phyloP scores from a whole-genome alignment of 164 flowering plant genomes.

The Tinospora cordifolia region DNA sequence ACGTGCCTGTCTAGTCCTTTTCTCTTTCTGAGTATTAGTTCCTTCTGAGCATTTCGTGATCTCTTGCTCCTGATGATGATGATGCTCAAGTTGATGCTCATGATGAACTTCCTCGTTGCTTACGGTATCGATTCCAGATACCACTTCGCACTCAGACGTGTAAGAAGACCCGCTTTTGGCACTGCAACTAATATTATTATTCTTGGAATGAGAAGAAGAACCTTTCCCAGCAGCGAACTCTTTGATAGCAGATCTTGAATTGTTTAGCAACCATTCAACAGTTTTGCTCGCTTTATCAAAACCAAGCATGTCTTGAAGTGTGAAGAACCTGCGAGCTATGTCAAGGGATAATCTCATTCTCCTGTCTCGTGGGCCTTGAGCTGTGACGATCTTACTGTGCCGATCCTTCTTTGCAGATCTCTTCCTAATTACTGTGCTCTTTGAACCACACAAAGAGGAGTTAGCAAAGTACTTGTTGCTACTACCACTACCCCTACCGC shows the following conservation, averaged over 20 bases:
- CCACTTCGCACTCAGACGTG: constrained; percentile 38
- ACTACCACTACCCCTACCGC: background rate
- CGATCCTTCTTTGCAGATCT: constrained; percentile 41
- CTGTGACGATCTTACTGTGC: constrained; percentile 74
- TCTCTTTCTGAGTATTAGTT: constrained; percentile 9
- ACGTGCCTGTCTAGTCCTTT: constrained; percentile 16
- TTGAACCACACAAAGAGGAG: background rate
- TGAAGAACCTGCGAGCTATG: constrained; percentile 54
- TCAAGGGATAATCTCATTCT: constrained; percentile 77
- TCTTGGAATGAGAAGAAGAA: background rate
- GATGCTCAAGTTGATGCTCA: too few relatives aligned
- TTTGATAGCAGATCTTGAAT: constrained; percentile 43
- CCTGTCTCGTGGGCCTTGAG: constrained; percentile 62
- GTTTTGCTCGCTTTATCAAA: constrained; percentile 76
- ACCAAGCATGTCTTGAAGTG: constrained; percentile 64
- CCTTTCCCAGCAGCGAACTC: constrained; percentile 23
- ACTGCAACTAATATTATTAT: background rate
- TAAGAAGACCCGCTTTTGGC: constrained; percentile 23
- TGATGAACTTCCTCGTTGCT: constrained; percentile 1
- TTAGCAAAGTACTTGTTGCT: background rate
- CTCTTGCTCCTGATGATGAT: background rate
- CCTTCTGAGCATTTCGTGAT: background rate
- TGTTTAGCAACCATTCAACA: constrained; percentile 62
- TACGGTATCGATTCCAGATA: constrained; percentile 23
- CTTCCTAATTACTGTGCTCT: background rate